A percentile compares a stretch with the other conserved stretches of the same genome.
Evolutionary conservation across 2,329 filamentous ascomycete species (phyloP).

Genomic region (Neopestalotiopsis sp.): DNA sequence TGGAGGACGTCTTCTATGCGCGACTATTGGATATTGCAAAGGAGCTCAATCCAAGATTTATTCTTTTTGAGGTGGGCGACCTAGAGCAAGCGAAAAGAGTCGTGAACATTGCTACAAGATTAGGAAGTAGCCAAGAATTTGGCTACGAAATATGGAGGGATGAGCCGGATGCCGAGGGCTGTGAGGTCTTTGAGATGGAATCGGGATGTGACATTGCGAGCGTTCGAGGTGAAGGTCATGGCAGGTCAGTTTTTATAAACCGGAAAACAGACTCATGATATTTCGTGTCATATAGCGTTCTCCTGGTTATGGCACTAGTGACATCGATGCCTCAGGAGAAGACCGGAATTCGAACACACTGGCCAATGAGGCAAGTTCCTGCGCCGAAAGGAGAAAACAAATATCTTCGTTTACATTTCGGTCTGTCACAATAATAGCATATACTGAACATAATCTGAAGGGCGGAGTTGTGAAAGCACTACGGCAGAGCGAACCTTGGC

Average conservation of each 20-base stretch:
- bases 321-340: no score
- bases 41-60: slow-evolving; percentile 53
- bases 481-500: no score
- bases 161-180: slow-evolving; percentile 52
- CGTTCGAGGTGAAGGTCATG: slow-evolving; percentile 31
- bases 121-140: slow-evolving; percentile 31
- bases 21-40: slow-evolving; percentile 62
- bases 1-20: slow-evolving; percentile 69
- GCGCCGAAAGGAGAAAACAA: no score
- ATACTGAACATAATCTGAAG: no score
- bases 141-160: slow-evolving; percentile 75
- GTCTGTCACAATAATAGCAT: no score
- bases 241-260: slow-evolving; percentile 48
- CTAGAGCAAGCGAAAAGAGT: slow-evolving; percentile 71
- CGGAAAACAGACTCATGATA: no score
- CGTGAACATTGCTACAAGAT: slow-evolving; percentile 47
- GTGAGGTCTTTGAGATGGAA: slow-evolving; percentile 28
- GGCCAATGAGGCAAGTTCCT: no score
- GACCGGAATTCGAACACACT: no score
- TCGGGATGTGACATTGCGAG: slow-evolving; percentile 21
- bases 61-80: slow-evolving; percentile 76
- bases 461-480: no score
- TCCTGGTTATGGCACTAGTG: no score
- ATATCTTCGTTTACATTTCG: no score
- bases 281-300: no score